phyloP scores from a whole-genome alignment of 1,284 basidiomycete genomes.

The Heterobasidion occidentale region DNA sequence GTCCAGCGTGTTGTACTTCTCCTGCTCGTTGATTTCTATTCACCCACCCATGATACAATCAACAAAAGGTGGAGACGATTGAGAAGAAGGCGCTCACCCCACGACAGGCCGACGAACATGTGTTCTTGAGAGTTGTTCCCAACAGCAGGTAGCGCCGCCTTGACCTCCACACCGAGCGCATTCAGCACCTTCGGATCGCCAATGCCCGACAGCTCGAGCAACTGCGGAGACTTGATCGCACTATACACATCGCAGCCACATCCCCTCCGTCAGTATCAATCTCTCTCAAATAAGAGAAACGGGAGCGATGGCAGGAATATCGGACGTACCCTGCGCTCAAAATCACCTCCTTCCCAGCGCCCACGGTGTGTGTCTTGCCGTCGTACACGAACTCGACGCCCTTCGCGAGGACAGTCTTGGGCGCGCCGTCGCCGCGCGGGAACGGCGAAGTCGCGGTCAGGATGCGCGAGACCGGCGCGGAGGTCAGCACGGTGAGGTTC shows the following conservation, averaged over 20 bases:
- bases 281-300: not conserved
- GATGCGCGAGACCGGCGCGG: conserved; percentile 10
- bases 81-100: no score
- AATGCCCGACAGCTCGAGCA: conserved; percentile 32
- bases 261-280: not conserved
- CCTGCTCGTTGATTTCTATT: not conserved
- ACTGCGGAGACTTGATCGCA: conserved; percentile 29
- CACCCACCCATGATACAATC: no score
- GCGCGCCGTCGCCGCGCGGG: not conserved
- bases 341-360: conserved; percentile 24
- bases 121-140: conserved; percentile 36
- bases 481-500: conserved; percentile 15
- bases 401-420: conserved; percentile 12
- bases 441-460: not conserved
- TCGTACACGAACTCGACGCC: conserved; percentile 21
- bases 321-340: conserved; percentile 17
- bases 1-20: no score
- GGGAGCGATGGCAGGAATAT: no score
- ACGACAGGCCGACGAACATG: not conserved
- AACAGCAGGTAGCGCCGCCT: conserved; percentile 29
- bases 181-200: conserved; percentile 25
- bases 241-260: conserved; percentile 2
- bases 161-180: conserved; percentile 23
- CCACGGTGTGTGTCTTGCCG: conserved; percentile 16
- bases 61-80: no score